A percentile compares a stretch with the other conserved stretches of the same genome.
These are phyloP conservation scores for Fusarium torreyae DNA, from an alignment of 2,329 filamentous ascomycete genomes.

Conservation along the genomic window DNA sequence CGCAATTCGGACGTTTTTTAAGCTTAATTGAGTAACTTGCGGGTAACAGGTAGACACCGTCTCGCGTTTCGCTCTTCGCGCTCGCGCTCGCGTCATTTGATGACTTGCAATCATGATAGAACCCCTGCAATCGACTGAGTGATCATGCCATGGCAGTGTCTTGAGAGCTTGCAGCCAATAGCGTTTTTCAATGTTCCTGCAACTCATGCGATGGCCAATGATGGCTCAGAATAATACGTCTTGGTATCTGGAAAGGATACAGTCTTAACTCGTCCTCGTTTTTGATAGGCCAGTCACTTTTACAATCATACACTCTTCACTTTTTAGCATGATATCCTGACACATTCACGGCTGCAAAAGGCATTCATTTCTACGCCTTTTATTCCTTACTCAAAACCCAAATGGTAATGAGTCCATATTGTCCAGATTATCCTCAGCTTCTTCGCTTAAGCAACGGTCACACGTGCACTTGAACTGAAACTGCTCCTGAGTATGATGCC, in stretches of 20 bases:
- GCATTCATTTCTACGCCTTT: background rate
- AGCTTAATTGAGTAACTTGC: background rate
- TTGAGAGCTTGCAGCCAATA: background rate
- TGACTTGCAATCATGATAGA: background rate
- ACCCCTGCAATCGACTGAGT: background rate
- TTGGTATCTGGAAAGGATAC: too few relatives aligned
- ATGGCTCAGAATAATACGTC: too few relatives aligned
- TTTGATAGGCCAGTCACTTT: too few relatives aligned
- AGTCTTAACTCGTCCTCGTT: too few relatives aligned
- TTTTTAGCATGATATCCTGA: too few relatives aligned
- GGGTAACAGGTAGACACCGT: background rate
- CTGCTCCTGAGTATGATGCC: slow-evolving; percentile 36
- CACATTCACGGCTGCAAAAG: too few relatives aligned
- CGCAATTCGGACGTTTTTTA: background rate
- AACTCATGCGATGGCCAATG: too few relatives aligned
- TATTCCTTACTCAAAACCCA: background rate
- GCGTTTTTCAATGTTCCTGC: too few relatives aligned
- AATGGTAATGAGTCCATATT: slow-evolving; percentile 45
- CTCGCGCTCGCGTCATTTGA: background rate
- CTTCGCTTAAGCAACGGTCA: slow-evolving; percentile 45
- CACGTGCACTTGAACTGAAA: slow-evolving; percentile 50
- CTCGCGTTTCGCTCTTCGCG: background rate
- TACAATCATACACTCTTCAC: too few relatives aligned
- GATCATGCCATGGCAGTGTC: background rate
- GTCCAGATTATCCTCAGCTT: slow-evolving; percentile 41